Base-by-base conservation (phyloP, 73 alveolate genomes). In the Paramecium biaurelia region DNA sequence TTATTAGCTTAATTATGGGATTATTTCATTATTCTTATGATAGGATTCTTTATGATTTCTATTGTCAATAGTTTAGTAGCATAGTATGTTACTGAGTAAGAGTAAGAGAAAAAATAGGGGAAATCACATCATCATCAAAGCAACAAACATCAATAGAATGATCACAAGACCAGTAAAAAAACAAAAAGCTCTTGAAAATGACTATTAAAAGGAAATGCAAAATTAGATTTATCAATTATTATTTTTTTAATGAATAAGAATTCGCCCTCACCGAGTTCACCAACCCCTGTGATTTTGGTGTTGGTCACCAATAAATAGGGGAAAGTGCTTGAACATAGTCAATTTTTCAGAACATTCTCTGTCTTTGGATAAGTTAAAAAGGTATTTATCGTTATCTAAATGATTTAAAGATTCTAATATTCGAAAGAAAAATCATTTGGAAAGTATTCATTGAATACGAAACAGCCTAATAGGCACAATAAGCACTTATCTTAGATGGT, bases 1-100 rank as follows among this genome's bases (percentile, higher is more conserved):
- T 72, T 85, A 41, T 37, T 93, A 38, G 94, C 94, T 7, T 34
- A 47, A 45, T 42, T 84, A n/a, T 93, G 96, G 96, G 96, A 93
- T 70, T 68, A 45, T 18, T 85, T 93, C 72, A 93, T 93, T 12
- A 2, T 89, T 23, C 53, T 72, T 35, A 93, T 93, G 96, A 93
- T 93, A 42, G 86, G 93, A 10, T 93, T 86, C 90, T 93, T 93
- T 34, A 12, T 93, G 41, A 38, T 93, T 74, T 93, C 96, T 0
- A 93, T 93, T 12, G 30, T 93, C 18, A 93, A 93, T 47, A 43
- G 79, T 47, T 57, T 93, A 12, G 94, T 90, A 12, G 90, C 90
- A 7, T 18, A 79, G 9, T 79, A 79, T 23, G 74, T 79, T 2
- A 26, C 41, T 42, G 90, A 79, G 12, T 11, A 79, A 23, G 90